Base-by-base conservation (phyloP, 768 basidiomycete species). In the Postia placenta region DNA sequence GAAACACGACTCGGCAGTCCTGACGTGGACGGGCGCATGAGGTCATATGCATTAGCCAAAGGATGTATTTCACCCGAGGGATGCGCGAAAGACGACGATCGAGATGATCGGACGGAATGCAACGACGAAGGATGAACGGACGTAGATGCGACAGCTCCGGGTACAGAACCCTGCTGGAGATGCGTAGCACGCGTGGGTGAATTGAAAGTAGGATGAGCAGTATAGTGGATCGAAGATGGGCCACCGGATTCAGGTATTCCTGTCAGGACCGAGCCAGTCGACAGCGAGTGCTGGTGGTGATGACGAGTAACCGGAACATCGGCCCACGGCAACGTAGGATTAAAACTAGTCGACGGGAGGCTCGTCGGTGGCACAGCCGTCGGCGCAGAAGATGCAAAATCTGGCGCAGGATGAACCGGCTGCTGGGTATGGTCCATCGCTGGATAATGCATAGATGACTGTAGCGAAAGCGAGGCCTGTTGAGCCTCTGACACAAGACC, bases 21-120 rank as follows among this genome's bases (percentile, higher is more conserved):
- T 25, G 66, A 42, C 17, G 65, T 64, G n/a, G 59, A 57, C 40
- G 62, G 60, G 53, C 45, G 62, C 53, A 55, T 50, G 48, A 53
- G 48, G 42, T 48, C 56, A 55, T 43, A 58, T 36, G 30, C 12
- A 25, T 42, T 42, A 26, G 24, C 50, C 46, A 6, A 45, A 20
- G 36, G 37, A 27, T 35, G 46, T 49, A 24, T 54, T 42, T 37
- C 30, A 20, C 54, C 35, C 57, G 56, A 55, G n/a, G 51, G 33
- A 52, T 58, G 58, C 46, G 64, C 64, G 25, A 67, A 50, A n/a
- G 67, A 65, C 11, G 62, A 57, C 25, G 68, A 67, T 17, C 65
- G 63, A 22, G 64, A 60, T 42, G 58, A 53, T 33, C 64, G 63
- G 0, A 59, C 55, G 39, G 38, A 25, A 30, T 44, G 48, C 23